Evolutionary conservation across 1,139 yeast genomes (phyloP), one percentile per base, ranked within the genome.

Genomic region (Taiozyma onychis): DNA sequence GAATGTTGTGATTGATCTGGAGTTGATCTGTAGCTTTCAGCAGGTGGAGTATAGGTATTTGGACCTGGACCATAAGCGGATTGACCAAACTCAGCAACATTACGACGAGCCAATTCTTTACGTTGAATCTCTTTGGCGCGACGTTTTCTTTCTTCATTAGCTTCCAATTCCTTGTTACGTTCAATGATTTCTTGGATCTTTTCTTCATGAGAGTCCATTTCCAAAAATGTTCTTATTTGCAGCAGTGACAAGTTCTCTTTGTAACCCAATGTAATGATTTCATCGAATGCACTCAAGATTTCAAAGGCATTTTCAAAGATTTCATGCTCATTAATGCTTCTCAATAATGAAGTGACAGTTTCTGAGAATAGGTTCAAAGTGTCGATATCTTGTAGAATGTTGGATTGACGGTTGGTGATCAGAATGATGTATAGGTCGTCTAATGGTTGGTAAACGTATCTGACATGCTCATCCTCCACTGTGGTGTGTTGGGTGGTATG

Each of bases 171-270:
- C 72, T 93, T 95, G 72, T 93, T 93, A 67, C 95, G 83, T 70
- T 93, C 98, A 63, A 95, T 93, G 66, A 93, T 91, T 68, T 95
- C 98, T 74, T 93, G 98, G 64, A 95, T 91, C 75, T 89, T 91
- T 71, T 95, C 99, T 71, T 95, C 99, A 66, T 93, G 98, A 41
- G 96, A 87, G 70, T 95, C 98, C 99, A 95, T 93, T 66, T 90
- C 95, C 71, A 95, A 76, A 71, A 88, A 93, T 16, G 95, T 88
- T 67, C 82, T 83, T 57, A 95, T 89, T 73, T 93, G 99, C 51
- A 83, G 71, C 58, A 87, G 68, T 1, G 95, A 82, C 59, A 93
- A 74, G 68, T 89, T 88, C 68, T 95, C 99, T 61, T 89, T 83
- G 73, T 85, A 90, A 16, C 99, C 99, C 70, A 88, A 75, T 50